A percentile compares a stretch with the other conserved stretches of the same genome.
phyloP scores from a whole-genome alignment of 2,329 filamentous ascomycete species.

The Podosphaera xanthii region DNA sequence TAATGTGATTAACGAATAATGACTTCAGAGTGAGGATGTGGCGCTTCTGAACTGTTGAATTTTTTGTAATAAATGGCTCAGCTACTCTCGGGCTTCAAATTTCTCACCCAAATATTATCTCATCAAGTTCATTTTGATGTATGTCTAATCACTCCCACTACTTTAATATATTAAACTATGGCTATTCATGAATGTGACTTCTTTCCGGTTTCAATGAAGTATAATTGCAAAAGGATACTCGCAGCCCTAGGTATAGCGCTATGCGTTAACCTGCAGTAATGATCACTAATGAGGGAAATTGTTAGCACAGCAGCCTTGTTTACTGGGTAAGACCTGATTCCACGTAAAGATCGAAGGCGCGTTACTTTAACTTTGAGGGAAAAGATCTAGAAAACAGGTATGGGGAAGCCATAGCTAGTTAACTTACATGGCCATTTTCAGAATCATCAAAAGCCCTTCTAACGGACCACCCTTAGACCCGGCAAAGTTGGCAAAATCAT shows the following conservation, averaged over 20 bases:
- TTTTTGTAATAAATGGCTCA: no score
- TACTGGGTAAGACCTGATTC: neutral
- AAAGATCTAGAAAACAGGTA: neutral
- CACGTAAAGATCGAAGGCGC: neutral
- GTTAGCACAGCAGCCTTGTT: neutral
- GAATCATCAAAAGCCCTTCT: slow-evolving; percentile 13
- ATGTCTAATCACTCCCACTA: neutral
- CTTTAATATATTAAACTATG: neutral
- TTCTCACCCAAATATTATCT: no score
- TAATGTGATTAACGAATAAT: neutral
- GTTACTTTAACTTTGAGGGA: neutral
- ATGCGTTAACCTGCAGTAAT: slow-evolving; percentile 12
- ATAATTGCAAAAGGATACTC: slow-evolving; percentile 13
- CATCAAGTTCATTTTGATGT: no score
- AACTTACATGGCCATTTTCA: slow-evolving; percentile 14
- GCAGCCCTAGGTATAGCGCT: slow-evolving; percentile 8
- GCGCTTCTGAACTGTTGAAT: no score
- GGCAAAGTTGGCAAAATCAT: slow-evolving; percentile 12
- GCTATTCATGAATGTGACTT: neutral
- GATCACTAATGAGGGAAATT: slow-evolving; percentile 8
- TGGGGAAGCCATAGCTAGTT: neutral
- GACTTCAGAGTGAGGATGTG: no score
- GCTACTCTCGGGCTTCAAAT: no score
- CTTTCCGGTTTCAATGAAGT: slow-evolving; percentile 10
- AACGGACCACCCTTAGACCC: slow-evolving; percentile 11